Evolutionary conservation across 306 rosid species (phyloP), one percentile per base, ranked within the genome.

Genomic region (Sesbania bispinosa): DNA sequence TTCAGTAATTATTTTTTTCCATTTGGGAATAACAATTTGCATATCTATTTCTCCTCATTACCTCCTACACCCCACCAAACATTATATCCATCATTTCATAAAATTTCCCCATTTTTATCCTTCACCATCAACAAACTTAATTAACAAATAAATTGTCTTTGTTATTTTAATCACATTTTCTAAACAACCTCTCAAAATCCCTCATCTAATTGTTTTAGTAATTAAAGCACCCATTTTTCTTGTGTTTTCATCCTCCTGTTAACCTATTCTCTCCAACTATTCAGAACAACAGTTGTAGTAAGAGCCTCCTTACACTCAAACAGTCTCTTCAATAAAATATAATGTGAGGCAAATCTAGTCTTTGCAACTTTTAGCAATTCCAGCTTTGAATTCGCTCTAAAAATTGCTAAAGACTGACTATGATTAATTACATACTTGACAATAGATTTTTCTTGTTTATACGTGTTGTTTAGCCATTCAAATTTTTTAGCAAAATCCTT

Each of bases 71-170:
- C n/a, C 51, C 23, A 1, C 36, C 21, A 13, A 51, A 24, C 53
- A 24, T 51, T 4, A 2, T 29, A 33, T 33, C 23, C 62, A 67
- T 67, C 2, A 15, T 39, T 39, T 62, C 52, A 62, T 41, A 62
- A 21, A 64, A 13, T 5, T 64, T 55, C 1, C 55, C 9, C 16
- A 64, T 64, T 35, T 67, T 67, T 8, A 21, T 0, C 64, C 19
- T 27, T 69, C 75, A 7, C 52, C 35, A 52, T 35, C 52, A 52
- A 1, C 61, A 35, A 67, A 67, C 16, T 47, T 67, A 4, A 67
- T 53, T 4, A 69, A 53, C 2, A 35, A 6, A 33, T 20, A 68
- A 51, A 35, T 68, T 11, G 50, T 36, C 21, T 52, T 68, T 20
- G 62, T 68, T 32, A 68, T 66, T 4, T 29, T 51, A 10, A 51